These are phyloP conservation scores for Cyberlindnera maritima DNA, from an alignment of 805 yeast genomes.

Conservation along the genomic window DNA sequence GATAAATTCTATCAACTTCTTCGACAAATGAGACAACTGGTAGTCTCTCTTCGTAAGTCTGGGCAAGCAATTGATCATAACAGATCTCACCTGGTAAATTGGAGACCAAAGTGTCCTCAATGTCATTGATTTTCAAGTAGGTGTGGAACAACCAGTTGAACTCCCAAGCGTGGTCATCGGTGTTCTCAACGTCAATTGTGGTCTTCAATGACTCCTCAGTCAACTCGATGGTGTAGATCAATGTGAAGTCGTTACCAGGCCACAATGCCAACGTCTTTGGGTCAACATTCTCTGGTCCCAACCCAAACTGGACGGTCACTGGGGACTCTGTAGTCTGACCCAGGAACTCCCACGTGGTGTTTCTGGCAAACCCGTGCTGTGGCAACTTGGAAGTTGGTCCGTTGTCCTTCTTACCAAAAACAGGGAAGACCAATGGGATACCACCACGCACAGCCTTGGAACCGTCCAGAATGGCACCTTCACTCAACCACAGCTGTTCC, in stretches of 20 bases:
- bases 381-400: slow-evolving; percentile 69
- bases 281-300: slow-evolving; percentile 81
- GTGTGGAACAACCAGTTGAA: slow-evolving; percentile 97
- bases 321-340: slow-evolving; percentile 74
- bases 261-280: slow-evolving; percentile 60
- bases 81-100: slow-evolving; percentile 73
- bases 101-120: slow-evolving; percentile 72
- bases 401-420: slow-evolving; percentile 69
- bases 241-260: slow-evolving; percentile 66
- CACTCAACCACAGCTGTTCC: slow-evolving; percentile 82
- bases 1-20: slow-evolving; percentile 86
- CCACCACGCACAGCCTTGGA: slow-evolving; percentile 96
- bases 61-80: slow-evolving; percentile 71
- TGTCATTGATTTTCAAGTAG: slow-evolving; percentile 71
- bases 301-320: slow-evolving; percentile 85
- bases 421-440: slow-evolving; percentile 94
- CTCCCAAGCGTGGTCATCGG: slow-evolving; percentile 61
- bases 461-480: slow-evolving; percentile 85
- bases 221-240: slow-evolving; percentile 66
- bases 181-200: slow-evolving; percentile 71
- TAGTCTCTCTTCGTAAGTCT: slow-evolving; percentile 63
- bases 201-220: slow-evolving; percentile 59
- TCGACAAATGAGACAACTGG: slow-evolving; percentile 66
- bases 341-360: slow-evolving; percentile 87
- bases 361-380: slow-evolving; percentile 96